Percentiles rank a stretch among this genome's conserved stretches.
These are phyloP conservation scores for Camellia granthamiana DNA, from an alignment of 148 eudicot genomes.

Conservation along the genomic window DNA sequence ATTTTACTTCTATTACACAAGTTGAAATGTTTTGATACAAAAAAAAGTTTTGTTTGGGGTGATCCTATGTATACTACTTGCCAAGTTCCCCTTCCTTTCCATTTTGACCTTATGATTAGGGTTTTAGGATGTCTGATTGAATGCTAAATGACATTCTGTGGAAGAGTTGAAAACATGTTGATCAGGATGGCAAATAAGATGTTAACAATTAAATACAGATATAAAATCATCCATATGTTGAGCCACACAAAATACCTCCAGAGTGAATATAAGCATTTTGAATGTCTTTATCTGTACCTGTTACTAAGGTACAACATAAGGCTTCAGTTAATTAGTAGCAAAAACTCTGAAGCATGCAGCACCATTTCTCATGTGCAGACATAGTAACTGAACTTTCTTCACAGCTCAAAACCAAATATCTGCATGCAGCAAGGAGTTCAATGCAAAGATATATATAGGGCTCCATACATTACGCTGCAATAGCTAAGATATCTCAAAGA, in stretches of 20 bases:
- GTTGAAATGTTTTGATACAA: no score
- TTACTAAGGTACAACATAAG: slow-evolving; percentile 38
- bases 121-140: no score
- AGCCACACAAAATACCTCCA: slow-evolving; percentile 45
- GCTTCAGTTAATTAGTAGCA: slow-evolving; percentile 41
- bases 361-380: slow-evolving; percentile 52
- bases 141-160: no score
- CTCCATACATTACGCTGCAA: slow-evolving; percentile 68
- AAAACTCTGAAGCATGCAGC: slow-evolving; percentile 45
- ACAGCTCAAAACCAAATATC: slow-evolving; percentile 53
- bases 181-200: slow-evolving; percentile 3
- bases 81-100: no score
- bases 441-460: slow-evolving; percentile 50
- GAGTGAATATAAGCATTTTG: slow-evolving; percentile 34
- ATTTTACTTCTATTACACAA: no score
- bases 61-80: no score
- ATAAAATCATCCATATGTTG: not conserved
- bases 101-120: no score
- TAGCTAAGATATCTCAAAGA: slow-evolving; percentile 74
- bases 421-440: slow-evolving; percentile 72
- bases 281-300: slow-evolving; percentile 27
- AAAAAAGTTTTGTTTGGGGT: no score
- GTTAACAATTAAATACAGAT: slow-evolving; percentile 1
- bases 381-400: slow-evolving; percentile 24
- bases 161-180: no score